Conservation (phyloP, 306 rosid species). For the Quercus alba region DNA sequence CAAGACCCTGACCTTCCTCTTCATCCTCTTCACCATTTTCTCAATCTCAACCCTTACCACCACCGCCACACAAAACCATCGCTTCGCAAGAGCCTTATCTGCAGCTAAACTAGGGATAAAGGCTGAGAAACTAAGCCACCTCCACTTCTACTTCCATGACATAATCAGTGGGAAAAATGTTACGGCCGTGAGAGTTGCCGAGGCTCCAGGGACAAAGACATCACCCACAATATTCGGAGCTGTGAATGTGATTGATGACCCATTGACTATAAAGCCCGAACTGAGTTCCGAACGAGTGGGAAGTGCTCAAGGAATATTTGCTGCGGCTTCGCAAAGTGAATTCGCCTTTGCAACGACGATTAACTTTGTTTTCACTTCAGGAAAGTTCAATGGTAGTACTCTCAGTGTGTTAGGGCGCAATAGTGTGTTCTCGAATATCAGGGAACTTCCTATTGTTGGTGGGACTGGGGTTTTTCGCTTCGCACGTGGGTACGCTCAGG, state of each 20-base stretch:
- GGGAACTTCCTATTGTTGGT: slow-evolving; percentile 76
- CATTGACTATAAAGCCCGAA: slow-evolving; percentile 45
- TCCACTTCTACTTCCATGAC: slow-evolving; percentile 59
- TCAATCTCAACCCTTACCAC: no score
- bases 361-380: slow-evolving; percentile 51
- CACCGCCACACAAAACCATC: neutral
- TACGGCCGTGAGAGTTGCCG: slow-evolving; percentile 42
- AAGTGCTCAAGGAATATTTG: slow-evolving; percentile 64
- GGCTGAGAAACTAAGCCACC: slow-evolving; percentile 41
- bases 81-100: slow-evolving; percentile 13
- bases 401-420: slow-evolving; percentile 64
- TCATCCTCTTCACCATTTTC: no score
- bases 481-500: slow-evolving; percentile 64
- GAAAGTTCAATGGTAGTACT: slow-evolving; percentile 56
- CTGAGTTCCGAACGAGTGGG: slow-evolving; percentile 40
- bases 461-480: slow-evolving; percentile 67
- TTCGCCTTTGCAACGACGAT: slow-evolving; percentile 41
- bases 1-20: no score
- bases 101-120: slow-evolving; percentile 21
- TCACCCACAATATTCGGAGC: slow-evolving; percentile 37
- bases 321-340: slow-evolving; percentile 53
- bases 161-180: slow-evolving; percentile 37
- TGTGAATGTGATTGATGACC: slow-evolving; percentile 56
- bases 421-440: slow-evolving; percentile 19
- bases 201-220: slow-evolving; percentile 18